A percentile compares a stretch with the other conserved stretches of the same genome.
Conservation (phyloP, 495 filamentous ascomycete species). For the Parachaetomium inaequale region DNA sequence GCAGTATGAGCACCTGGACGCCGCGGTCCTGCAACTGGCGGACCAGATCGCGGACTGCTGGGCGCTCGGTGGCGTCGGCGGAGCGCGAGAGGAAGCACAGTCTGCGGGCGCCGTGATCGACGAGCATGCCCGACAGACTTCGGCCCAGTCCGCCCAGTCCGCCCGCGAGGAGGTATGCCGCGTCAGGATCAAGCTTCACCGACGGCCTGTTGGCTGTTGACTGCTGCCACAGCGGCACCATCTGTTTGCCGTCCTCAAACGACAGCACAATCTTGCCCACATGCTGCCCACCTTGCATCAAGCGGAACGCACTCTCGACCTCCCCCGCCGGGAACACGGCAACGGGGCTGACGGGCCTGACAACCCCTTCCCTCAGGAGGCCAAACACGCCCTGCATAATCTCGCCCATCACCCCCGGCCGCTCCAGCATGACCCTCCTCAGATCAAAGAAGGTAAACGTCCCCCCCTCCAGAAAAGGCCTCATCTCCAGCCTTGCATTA, state of each 20-base stretch:
- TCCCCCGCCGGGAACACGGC: conserved; percentile 31
- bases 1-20: not conserved
- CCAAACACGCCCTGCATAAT: not conserved
- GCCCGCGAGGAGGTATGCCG: conserved; percentile 50
- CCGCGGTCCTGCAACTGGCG: not conserved
- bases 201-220: not conserved
- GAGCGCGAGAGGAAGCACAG: conserved; percentile 47
- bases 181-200: not conserved
- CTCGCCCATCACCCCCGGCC: not conserved
- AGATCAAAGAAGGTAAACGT: not conserved
- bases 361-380: not conserved
- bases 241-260: not conserved
- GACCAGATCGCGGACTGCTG: not conserved
- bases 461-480: not conserved
- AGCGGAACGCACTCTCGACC: conserved; percentile 45
- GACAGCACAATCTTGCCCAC: conserved; percentile 50
- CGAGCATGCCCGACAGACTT: conserved; percentile 49
- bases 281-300: conserved; percentile 49
- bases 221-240: not conserved
- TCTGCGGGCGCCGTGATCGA: conserved; percentile 46
- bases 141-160: conserved; percentile 57
- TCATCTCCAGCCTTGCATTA: not conserved
- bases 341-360: not conserved
- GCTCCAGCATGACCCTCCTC: not conserved
- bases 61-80: not conserved